These are phyloP conservation scores for Microcera coccophila DNA, from an alignment of 2,329 filamentous ascomycete species.

Conservation along the genomic window DNA sequence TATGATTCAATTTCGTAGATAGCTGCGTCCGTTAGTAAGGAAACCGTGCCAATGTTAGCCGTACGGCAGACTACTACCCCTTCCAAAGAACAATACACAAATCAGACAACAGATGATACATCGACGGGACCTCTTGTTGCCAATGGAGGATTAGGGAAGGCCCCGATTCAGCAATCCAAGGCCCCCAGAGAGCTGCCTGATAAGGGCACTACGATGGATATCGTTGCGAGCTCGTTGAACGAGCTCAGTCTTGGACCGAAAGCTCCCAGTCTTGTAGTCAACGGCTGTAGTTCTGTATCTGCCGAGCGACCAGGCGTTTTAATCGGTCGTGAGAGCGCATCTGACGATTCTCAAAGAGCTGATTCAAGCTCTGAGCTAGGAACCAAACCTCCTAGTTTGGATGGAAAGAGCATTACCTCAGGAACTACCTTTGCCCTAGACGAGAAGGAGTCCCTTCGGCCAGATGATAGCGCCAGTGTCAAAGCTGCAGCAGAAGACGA, in stretches of 20 bases:
- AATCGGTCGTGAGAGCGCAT: constrained; percentile 43
- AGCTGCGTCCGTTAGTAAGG: constrained; percentile 42
- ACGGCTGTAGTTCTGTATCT: constrained; percentile 43
- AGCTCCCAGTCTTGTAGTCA: constrained; percentile 43
- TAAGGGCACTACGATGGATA: constrained; percentile 22
- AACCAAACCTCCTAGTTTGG: constrained; percentile 83
- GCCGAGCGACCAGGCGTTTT: constrained; percentile 34
- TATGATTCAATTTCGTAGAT: constrained; percentile 35
- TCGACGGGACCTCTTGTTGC: constrained; percentile 24
- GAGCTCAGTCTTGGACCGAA: constrained; percentile 30
- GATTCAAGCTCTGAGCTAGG: constrained; percentile 62
- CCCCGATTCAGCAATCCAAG: constrained; percentile 16
- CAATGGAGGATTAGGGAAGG: constrained; percentile 22
- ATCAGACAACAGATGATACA: constrained; percentile 13
- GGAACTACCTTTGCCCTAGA: constrained; percentile 94
- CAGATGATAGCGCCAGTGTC: constrained; percentile 92
- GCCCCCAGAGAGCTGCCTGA: constrained; percentile 10
- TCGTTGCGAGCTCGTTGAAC: constrained; percentile 28
- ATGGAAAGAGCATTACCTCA: constrained; percentile 91
- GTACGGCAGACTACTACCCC: constrained; percentile 24
- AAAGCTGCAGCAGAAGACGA: constrained; percentile 86
- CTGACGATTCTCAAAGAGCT: constrained; percentile 55
- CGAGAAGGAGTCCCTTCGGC: constrained; percentile 90
- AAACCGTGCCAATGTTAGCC: constrained; percentile 28
- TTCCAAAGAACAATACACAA: constrained; percentile 23